Percentiles rank a stretch among this genome's conserved stretches.
These are phyloP conservation scores for Microstroma glucosiphilum DNA, from an alignment of 1,284 basidiomycete species.

Conservation along the genomic window DNA sequence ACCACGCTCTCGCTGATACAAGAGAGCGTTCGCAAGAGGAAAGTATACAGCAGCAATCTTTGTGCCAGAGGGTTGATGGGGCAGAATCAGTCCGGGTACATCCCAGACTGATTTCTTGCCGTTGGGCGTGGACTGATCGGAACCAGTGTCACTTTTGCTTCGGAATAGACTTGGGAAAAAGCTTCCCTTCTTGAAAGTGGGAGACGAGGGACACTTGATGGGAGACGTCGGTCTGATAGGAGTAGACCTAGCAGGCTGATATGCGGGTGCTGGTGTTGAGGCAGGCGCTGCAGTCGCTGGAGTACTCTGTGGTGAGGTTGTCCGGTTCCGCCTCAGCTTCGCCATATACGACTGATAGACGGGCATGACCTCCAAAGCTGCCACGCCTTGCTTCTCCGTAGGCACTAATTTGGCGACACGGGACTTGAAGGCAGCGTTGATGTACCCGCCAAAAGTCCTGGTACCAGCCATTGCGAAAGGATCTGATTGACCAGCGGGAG, in stretches of 20 bases:
- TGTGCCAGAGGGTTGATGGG: constrained; percentile 11
- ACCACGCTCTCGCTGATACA: constrained; percentile 8
- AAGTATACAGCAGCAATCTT: constrained; percentile 11
- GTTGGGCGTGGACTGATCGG: neutral
- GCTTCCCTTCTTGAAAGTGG: neutral
- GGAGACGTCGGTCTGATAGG: neutral
- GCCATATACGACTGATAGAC: neutral
- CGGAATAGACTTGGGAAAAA: neutral
- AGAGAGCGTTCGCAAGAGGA: constrained; percentile 13
- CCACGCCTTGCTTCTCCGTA: constrained; percentile 1
- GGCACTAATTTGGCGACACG: constrained; percentile 1
- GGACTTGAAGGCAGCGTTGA: constrained; percentile 4
- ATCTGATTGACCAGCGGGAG: neutral
- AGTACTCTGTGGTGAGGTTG: neutral
- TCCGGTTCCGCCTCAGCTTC: neutral
- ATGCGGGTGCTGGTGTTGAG: neutral
- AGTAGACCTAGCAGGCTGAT: neutral
- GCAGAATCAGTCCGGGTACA: neutral
- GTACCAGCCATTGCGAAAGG: neutral
- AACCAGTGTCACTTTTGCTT: neutral
- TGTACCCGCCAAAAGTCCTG: neutral
- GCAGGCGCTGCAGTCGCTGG: neutral
- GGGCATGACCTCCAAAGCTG: neutral
- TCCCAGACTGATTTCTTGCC: neutral
- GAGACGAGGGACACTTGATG: neutral